phyloP scores from a whole-genome alignment of 2,329 filamentous ascomycete genomes.

The Diaporthe sp. region DNA sequence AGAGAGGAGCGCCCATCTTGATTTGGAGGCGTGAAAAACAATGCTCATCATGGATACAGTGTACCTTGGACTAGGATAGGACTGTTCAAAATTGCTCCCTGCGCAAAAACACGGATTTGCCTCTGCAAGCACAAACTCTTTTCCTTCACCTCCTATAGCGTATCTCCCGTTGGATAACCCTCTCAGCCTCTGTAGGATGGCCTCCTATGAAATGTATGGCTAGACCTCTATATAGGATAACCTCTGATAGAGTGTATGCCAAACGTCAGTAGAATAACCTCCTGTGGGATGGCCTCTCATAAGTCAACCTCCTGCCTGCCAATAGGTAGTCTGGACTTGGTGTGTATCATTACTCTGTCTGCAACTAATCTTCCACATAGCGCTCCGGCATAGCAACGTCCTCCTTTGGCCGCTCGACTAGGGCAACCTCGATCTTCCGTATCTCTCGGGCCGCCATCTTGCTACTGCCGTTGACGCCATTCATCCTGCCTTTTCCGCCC shows the following conservation, averaged over 20 bases:
- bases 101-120: neutral
- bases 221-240: no score
- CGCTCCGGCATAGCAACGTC: constrained; percentile 68
- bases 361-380: neutral
- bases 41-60: neutral
- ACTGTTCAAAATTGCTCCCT: neutral
- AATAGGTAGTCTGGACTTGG: neutral
- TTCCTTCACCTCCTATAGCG: neutral
- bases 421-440: constrained; percentile 76
- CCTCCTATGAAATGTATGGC: neutral
- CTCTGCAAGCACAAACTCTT: neutral
- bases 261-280: neutral
- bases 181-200: neutral
- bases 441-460: constrained; percentile 26
- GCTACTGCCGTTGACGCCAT: constrained; percentile 30
- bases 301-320: neutral
- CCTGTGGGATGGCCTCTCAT: neutral
- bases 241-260: neutral
- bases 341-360: neutral
- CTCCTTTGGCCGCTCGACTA: constrained; percentile 89
- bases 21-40: neutral
- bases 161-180: neutral
- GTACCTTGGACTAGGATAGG: neutral
- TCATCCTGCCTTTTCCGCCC: constrained; percentile 44
- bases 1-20: constrained; percentile 1